Percentiles rank a stretch among this genome's conserved stretches.
These are phyloP conservation scores for Scortechinia acanthostroma DNA, from an alignment of 2,329 filamentous ascomycete genomes.

Conservation along the genomic window DNA sequence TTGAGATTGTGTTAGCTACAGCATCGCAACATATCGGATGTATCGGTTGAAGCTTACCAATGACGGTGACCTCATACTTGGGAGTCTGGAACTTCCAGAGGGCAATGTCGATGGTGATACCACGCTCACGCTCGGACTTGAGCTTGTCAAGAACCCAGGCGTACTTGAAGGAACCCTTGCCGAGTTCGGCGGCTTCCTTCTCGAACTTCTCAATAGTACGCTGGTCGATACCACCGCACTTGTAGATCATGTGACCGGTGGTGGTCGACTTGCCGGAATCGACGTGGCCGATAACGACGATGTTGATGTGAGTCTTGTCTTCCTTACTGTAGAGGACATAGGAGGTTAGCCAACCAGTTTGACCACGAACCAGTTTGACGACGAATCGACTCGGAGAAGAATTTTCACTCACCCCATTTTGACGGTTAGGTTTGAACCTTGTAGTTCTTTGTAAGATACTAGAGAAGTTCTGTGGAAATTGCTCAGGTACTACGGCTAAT, in stretches of 20 bases:
- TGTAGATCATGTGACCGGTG: conserved; percentile 96
- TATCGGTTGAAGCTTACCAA: conserved; percentile 59
- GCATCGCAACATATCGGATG: neutral
- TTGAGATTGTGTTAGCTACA: conserved; percentile 17
- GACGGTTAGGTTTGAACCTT: conserved; percentile 24
- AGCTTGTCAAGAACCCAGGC: conserved; percentile 99
- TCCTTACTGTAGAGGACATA: conserved; percentile 64
- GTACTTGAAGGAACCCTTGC: conserved; percentile 99
- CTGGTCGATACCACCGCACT: conserved; percentile 99
- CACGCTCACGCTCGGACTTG: conserved; percentile 99
- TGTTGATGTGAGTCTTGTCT: conserved; percentile 92
- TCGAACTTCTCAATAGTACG: conserved; percentile 99
- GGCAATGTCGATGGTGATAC: conserved; percentile 99
- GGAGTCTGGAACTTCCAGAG: conserved; percentile 99
- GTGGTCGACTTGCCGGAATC: conserved; percentile 99
- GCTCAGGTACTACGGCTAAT: conserved; percentile 39
- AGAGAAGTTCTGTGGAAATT: conserved; percentile 28
- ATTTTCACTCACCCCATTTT: conserved; percentile 31
- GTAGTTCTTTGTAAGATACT: conserved; percentile 37
- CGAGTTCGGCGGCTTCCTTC: conserved; percentile 99
- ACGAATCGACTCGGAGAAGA: too few species aligned
- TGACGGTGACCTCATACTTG: conserved; percentile 97
- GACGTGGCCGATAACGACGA: conserved; percentile 98
- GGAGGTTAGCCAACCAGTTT: conserved; percentile 9
- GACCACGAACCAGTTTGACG: neutral